phyloP scores from a whole-genome alignment of 352 stramenopile species.

The Lagenidium sp. region DNA sequence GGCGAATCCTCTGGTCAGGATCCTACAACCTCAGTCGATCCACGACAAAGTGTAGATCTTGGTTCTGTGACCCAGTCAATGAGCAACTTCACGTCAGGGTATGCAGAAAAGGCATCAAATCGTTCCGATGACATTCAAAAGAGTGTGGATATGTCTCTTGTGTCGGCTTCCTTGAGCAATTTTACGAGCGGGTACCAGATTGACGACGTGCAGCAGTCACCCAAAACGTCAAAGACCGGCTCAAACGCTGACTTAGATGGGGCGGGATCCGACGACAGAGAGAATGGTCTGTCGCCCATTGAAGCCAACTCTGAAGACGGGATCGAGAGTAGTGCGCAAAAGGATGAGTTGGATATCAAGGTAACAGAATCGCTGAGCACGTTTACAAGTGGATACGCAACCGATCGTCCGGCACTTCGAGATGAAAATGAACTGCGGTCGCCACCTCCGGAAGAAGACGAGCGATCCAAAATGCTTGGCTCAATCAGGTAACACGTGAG shows the following conservation, averaged over 20 bases:
- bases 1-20: too few relatives aligned
- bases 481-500: slow-evolving; percentile 19
- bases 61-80: slow-evolving; percentile 13
- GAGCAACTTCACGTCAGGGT: slow-evolving; percentile 20
- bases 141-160: slow-evolving; percentile 4
- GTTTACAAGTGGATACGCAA: slow-evolving; percentile 18
- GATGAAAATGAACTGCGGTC: slow-evolving; percentile 1
- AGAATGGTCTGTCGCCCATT: too few relatives aligned
- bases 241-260: too few relatives aligned
- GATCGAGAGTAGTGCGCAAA: neutral
- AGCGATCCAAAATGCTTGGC: too few relatives aligned
- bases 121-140: neutral
- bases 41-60: slow-evolving; percentile 10
- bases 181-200: slow-evolving; percentile 9
- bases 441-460: too few relatives aligned
- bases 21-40: too few relatives aligned
- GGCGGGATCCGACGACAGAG: too few relatives aligned
- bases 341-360: neutral
- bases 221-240: too few relatives aligned
- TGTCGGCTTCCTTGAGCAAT: slow-evolving; percentile 7
- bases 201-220: too few relatives aligned
- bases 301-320: too few relatives aligned
- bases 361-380: slow-evolving; percentile 12
- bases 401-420: too few relatives aligned
- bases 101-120: neutral